Conservation (phyloP, 148 eudicot genomes). For the Heliosperma pusillum region DNA sequence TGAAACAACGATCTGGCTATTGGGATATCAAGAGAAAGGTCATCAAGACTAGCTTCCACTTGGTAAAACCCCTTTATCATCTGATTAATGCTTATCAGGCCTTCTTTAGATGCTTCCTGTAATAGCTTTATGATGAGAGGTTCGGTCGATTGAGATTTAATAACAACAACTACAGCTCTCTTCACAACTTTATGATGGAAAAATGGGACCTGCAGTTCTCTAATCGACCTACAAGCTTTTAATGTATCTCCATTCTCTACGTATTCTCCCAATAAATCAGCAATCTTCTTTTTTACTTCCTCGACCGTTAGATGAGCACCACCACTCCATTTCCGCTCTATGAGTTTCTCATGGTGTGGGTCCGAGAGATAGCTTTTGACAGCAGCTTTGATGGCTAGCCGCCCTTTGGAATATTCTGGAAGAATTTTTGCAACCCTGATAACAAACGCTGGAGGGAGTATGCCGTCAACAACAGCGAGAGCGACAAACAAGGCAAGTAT, state of each 20-base stretch:
- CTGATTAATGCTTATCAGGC: conserved; percentile 85
- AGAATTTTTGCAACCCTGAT: conserved; percentile 58
- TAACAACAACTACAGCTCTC: conserved; percentile 73
- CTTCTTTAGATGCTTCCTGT: conserved; percentile 82
- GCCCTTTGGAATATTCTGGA: conserved; percentile 61
- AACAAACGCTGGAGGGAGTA: conserved; percentile 86
- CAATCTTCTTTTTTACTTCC: conserved; percentile 85
- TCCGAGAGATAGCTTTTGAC: conserved; percentile 96
- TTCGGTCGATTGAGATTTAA: conserved; percentile 67
- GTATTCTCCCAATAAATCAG: conserved; percentile 78
- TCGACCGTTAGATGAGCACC: conserved; percentile 77
- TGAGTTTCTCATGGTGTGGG: conserved; percentile 96
- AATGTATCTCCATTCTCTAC: conserved; percentile 73
- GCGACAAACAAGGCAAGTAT: conserved; percentile 82
- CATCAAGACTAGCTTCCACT: conserved; percentile 84
- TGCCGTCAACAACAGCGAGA: conserved; percentile 92
- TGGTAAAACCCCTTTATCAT: conserved; percentile 82
- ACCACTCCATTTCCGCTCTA: conserved; percentile 92
- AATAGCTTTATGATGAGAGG: conserved; percentile 61
- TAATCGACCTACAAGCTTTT: conserved; percentile 86
- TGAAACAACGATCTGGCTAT: conserved; percentile 58
- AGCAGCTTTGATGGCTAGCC: conserved; percentile 66
- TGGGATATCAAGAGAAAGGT: conserved; percentile 85
- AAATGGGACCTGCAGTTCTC: conserved; percentile 81
- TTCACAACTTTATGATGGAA: conserved; percentile 95